Base-by-base conservation (phyloP, 306 rosid genomes). In the Gleditsia sinensis region DNA sequence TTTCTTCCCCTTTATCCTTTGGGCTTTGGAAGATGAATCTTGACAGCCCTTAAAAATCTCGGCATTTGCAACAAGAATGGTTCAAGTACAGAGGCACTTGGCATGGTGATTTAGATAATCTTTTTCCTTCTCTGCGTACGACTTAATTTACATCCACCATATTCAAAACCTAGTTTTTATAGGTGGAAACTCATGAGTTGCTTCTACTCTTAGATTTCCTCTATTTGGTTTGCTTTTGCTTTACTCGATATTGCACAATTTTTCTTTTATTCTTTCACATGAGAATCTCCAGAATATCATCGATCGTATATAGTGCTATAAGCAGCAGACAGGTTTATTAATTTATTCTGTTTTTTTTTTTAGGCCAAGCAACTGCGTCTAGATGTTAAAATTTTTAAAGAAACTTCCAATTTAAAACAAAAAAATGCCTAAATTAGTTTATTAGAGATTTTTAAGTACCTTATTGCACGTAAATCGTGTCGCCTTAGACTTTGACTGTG, bases 401-500 rank as follows among this genome's bases (percentile, higher is more conserved):
- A 54, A 51, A 36, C 2, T 56, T 71, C 43, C 42, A 25, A 17
- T 60, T 13, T 34, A 6, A 48, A 48, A 61, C 49, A 39, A 19
- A 45, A 4, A 32, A n/a, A n/a, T n/a, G n/a, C n/a, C n/a, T n/a
- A n/a, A n/a, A 63, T 36, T 53, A 55, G 7, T 40, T 16, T 13
- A 56, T 56, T 43, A 11, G 67, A 28, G 37, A 30, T n/a, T n/a
- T n/a, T n/a, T n/a, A n/a, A n/a, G n/a, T n/a, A n/a, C n/a, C n/a
- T n/a, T n/a, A n/a, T n/a, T n/a, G n/a, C n/a, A n/a, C n/a, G n/a
- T n/a, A n/a, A n/a, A n/a, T n/a, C n/a, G n/a, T n/a, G n/a, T n/a
- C n/a, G n/a, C n/a, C n/a, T 30, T 69, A 59, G 46, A 70, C 50
- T 49, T 78, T 70, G 9, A 27, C 28, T 70, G 39, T 50, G 30